Evolutionary conservation across 148 eudicot species (phyloP).

Genomic region (Dianthus caryophyllus): DNA sequence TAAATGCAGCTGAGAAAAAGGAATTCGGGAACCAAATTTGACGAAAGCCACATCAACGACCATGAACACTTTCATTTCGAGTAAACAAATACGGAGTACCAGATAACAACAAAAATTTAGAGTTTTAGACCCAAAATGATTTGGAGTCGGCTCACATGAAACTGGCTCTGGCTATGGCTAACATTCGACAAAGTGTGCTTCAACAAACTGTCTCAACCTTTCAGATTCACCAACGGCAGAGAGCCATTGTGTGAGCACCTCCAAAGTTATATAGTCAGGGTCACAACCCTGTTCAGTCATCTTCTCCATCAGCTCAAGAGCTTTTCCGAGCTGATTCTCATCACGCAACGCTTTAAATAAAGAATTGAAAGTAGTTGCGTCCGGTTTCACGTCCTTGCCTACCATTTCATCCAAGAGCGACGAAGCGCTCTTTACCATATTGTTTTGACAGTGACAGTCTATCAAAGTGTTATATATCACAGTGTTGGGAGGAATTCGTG

Average conservation of each 20-base stretch:
- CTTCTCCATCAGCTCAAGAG: conserved; percentile 64
- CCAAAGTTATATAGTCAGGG: conserved; percentile 77
- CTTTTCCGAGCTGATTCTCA: conserved; percentile 48
- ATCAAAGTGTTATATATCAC: conserved; percentile 72
- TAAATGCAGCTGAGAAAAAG: too few relatives aligned
- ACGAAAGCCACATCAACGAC: too few relatives aligned
- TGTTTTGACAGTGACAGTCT: conserved; percentile 47
- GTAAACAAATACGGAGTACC: neutral
- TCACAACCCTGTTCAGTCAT: conserved; percentile 60
- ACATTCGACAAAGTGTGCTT: conserved; percentile 34
- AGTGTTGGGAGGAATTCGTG: conserved; percentile 51
- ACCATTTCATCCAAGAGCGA: conserved; percentile 64
- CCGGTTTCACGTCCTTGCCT: conserved; percentile 53
- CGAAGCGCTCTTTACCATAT: conserved; percentile 45
- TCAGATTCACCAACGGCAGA: conserved; percentile 57
- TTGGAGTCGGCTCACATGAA: neutral
- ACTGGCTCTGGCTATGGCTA: neutral
- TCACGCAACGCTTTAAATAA: conserved; percentile 59
- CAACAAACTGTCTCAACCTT: conserved; percentile 47
- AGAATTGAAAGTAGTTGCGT: conserved; percentile 65
- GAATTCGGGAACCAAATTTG: too few relatives aligned
- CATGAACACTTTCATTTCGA: too few relatives aligned
- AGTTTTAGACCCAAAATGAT: neutral
- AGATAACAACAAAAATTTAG: neutral
- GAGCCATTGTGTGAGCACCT: conserved; percentile 73